Percentiles rank a stretch among this genome's conserved stretches.
Conservation (phyloP, 2,329 filamentous ascomycete genomes). For the Colletotrichum spaethianum region DNA sequence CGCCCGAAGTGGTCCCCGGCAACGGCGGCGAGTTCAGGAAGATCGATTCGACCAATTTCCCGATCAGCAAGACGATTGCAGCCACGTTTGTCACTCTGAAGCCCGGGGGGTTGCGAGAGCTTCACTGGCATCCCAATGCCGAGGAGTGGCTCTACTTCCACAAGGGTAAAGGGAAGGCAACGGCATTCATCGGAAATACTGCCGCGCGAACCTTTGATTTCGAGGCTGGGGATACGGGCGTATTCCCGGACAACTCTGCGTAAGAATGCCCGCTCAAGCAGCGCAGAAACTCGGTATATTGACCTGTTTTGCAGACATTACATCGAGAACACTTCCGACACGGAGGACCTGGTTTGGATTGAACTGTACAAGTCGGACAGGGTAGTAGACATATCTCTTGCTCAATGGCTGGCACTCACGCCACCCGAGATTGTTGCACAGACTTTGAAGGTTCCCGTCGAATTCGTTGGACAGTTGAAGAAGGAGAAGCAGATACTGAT, state of each 20-base stretch:
- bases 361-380: slow-evolving; percentile 79
- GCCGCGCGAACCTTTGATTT: slow-evolving; percentile 78
- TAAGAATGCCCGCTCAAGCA: slow-evolving; percentile 40
- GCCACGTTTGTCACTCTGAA: slow-evolving; percentile 75
- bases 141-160: slow-evolving; percentile 83
- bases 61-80: slow-evolving; percentile 75
- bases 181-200: slow-evolving; percentile 73
- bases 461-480: slow-evolving; percentile 70
- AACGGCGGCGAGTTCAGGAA: slow-evolving; percentile 74
- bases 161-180: slow-evolving; percentile 71
- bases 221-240: slow-evolving; percentile 75
- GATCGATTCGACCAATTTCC: slow-evolving; percentile 78
- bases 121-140: slow-evolving; percentile 80
- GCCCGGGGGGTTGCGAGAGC: slow-evolving; percentile 73
- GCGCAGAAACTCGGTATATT: not conserved
- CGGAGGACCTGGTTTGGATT: slow-evolving; percentile 76
- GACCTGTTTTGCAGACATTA: slow-evolving; percentile 65
- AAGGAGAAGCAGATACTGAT: slow-evolving; percentile 75
- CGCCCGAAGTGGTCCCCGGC: slow-evolving; percentile 70
- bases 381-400: slow-evolving; percentile 76
- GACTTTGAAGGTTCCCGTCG: slow-evolving; percentile 70
- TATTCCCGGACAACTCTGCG: slow-evolving; percentile 76
- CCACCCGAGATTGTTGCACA: slow-evolving; percentile 74
- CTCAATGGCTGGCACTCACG: slow-evolving; percentile 79
- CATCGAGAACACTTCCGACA: slow-evolving; percentile 77